A percentile compares a stretch with the other conserved stretches of the same genome.
phyloP scores from a whole-genome alignment of 2,329 filamentous ascomycete species.

The Elsinoe ampelina region DNA sequence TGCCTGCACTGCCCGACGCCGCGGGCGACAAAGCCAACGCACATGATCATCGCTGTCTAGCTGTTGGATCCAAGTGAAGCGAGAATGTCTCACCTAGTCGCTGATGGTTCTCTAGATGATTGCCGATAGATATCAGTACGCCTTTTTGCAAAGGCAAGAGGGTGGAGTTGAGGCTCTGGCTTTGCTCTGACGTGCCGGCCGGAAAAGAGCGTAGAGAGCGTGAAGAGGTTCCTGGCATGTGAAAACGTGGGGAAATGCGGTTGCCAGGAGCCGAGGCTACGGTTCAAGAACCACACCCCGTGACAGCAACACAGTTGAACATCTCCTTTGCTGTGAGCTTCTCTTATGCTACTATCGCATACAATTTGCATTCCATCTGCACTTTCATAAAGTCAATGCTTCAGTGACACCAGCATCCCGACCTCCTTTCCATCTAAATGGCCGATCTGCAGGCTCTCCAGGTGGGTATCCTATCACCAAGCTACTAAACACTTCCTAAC shows the following conservation, averaged over 20 bases:
- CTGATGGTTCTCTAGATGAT: no score
- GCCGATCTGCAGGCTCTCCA: slow-evolving; percentile 13
- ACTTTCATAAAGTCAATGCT: not conserved
- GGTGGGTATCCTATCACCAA: not conserved
- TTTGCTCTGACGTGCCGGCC: no score
- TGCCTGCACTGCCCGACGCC: not conserved
- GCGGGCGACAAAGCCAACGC: not conserved
- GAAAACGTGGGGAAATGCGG: not conserved
- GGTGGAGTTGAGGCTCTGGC: no score
- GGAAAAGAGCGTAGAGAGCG: no score
- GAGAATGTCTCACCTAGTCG: not conserved
- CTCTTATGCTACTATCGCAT: not conserved
- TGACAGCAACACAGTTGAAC: not conserved
- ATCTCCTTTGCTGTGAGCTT: not conserved
- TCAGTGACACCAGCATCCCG: not conserved
- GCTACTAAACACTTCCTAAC: not conserved
- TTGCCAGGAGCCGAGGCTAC: not conserved
- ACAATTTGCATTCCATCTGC: not conserved
- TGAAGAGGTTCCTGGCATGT: not conserved
- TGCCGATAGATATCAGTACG: no score
- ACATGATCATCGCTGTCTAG: not conserved
- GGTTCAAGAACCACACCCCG: not conserved
- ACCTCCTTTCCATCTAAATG: not conserved
- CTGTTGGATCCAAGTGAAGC: not conserved
- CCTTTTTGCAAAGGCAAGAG: no score